Percentiles rank a stretch among this genome's conserved stretches.
phyloP scores from a whole-genome alignment of 2,329 filamentous ascomycete species.

The Rosellinia necatrix region DNA sequence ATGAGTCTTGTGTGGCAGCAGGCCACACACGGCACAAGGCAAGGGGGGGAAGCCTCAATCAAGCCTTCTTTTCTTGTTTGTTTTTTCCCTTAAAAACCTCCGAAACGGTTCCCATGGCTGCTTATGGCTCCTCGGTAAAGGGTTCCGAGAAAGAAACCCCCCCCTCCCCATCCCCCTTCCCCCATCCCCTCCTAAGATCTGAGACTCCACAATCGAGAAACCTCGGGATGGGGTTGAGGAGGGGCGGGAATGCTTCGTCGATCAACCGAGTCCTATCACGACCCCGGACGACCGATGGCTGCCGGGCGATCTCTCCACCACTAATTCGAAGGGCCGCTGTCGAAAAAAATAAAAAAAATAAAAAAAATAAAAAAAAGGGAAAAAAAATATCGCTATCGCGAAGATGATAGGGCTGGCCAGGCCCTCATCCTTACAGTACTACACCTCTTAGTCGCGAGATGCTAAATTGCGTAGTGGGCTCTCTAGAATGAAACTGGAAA shows the following conservation, averaged over 20 bases:
- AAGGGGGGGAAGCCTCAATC: slow-evolving; percentile 36
- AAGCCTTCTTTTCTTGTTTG: slow-evolving; percentile 26
- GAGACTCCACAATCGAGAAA: slow-evolving; percentile 32
- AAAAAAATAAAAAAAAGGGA: no score
- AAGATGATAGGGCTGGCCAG: no score
- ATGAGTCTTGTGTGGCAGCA: slow-evolving; percentile 32
- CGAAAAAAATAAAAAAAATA: no score
- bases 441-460: no score
- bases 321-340: background rate
- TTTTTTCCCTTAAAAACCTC: slow-evolving; percentile 13
- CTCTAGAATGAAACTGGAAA: background rate
- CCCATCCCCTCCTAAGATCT: slow-evolving; percentile 12
- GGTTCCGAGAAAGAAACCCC: slow-evolving; percentile 30
- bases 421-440: no score
- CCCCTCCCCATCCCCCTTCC: background rate
- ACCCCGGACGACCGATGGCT: no score
- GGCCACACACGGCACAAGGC: slow-evolving; percentile 25
- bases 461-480: background rate
- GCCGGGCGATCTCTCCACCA: slow-evolving; percentile 4
- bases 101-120: slow-evolving; percentile 37
- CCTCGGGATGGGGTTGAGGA: slow-evolving; percentile 1
- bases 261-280: slow-evolving; percentile 20
- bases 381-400: no score
- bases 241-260: slow-evolving; percentile 14
- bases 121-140: slow-evolving; percentile 40